These are phyloP conservation scores for Polyplosphaeria fusca DNA, from an alignment of 495 filamentous ascomycete species.

Conservation along the genomic window DNA sequence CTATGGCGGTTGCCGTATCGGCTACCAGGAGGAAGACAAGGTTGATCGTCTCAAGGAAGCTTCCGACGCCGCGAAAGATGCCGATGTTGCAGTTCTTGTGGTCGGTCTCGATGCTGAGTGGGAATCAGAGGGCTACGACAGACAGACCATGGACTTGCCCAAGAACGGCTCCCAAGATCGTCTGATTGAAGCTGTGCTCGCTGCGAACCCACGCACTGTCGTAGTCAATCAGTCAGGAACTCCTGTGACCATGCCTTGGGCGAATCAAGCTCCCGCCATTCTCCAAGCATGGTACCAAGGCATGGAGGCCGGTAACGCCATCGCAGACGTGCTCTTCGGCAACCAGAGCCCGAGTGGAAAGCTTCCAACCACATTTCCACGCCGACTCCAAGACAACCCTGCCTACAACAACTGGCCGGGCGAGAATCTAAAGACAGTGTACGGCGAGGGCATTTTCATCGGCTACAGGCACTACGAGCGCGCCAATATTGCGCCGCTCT, in stretches of 20 bases:
- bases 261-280: slow-evolving; percentile 56
- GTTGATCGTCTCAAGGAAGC: slow-evolving; percentile 66
- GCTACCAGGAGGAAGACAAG: slow-evolving; percentile 62
- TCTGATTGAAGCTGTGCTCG: slow-evolving; percentile 65
- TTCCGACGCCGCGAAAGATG: slow-evolving; percentile 56
- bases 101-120: slow-evolving; percentile 79
- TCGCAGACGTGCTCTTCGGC: slow-evolving; percentile 67
- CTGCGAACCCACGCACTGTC: slow-evolving; percentile 69
- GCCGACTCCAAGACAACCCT: slow-evolving; percentile 66
- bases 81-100: slow-evolving; percentile 73
- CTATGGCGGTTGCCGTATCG: slow-evolving; percentile 75
- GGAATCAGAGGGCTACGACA: slow-evolving; percentile 85
- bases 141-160: slow-evolving; percentile 79
- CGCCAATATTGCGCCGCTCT: slow-evolving; percentile 59
- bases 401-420: slow-evolving; percentile 75
- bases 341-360: slow-evolving; percentile 40
- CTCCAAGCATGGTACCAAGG: slow-evolving; percentile 61
- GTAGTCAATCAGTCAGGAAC: slow-evolving; percentile 83
- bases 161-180: slow-evolving; percentile 64
- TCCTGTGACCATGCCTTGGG: slow-evolving; percentile 84
- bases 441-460: slow-evolving; percentile 77
- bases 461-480: slow-evolving; percentile 83
- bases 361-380: slow-evolving; percentile 65
- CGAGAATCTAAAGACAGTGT: slow-evolving; percentile 71
- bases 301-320: slow-evolving; percentile 49